Conservation (phyloP, 495 filamentous ascomycete species). For the Aspergillus haitiensis region DNA sequence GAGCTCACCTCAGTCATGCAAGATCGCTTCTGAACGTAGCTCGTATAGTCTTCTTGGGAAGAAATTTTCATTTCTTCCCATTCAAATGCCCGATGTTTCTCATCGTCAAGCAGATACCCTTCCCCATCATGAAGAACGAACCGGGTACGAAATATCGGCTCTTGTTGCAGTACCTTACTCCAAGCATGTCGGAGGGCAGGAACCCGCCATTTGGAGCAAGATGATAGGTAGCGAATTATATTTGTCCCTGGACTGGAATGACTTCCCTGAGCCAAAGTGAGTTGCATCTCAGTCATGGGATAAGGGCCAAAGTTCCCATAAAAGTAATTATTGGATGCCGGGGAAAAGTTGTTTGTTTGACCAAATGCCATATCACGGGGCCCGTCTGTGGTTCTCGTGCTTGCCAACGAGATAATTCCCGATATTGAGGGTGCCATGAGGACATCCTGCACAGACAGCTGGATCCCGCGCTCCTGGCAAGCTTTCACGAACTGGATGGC, state of each 20-base stretch:
- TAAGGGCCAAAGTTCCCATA: neutral
- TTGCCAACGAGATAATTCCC: neutral
- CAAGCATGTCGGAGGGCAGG: conserved; percentile 1
- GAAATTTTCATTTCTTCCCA: neutral
- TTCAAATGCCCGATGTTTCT: neutral
- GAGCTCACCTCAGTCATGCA: neutral
- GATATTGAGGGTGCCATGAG: neutral
- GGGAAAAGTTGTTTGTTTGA: neutral
- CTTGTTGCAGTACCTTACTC: neutral
- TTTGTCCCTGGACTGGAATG: neutral
- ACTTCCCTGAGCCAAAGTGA: neutral
- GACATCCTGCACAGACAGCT: neutral
- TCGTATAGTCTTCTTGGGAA: neutral
- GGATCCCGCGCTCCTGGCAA: neutral
- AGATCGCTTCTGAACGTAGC: neutral
- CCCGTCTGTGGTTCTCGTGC: neutral
- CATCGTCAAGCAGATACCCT: neutral
- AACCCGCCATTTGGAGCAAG: neutral
- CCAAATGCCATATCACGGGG: neutral
- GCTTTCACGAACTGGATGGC: neutral
- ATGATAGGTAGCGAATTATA: neutral
- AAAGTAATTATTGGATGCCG: neutral
- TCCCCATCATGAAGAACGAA: neutral
- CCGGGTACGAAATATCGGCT: neutral
- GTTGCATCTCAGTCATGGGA: conserved; percentile 5